Evolutionary conservation across 371 early-diverging fungal genomes (phyloP), one percentile per base, ranked within the genome.

Genomic region (Zopfochytrium polystomum): DNA sequence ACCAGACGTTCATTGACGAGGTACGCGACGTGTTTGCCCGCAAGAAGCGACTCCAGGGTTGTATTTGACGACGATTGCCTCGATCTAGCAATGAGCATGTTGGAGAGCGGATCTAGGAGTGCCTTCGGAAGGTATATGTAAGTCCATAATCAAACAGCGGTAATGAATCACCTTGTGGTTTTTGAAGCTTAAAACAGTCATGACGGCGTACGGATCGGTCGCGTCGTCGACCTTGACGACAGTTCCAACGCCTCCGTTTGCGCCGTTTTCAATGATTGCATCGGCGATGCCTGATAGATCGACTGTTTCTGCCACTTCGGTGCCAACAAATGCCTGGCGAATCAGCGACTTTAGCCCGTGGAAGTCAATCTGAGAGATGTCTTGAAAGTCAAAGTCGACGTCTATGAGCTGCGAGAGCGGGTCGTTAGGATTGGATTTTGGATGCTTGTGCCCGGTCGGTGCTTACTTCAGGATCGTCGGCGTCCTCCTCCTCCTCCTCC

Each of bases 301-400:
- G 45, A 94, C 80, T 26, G 81, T 67, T 33, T 89, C 90, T 5
- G 86, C 77, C 11, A 38, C 11, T 71, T 96, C 95, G 48, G 86
- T 80, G 22, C 85, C 85, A 23, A 58, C 31, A 57, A 96, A 92
- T 9, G 87, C 72, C 55, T 89, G 88, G 23, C 63, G 71, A 13
- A 96, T 61, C 7, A 98, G 80, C 29, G 86, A 84, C 72, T 96
- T 96, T 57, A 95, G 74, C 11, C 93, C 90, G 64, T 95, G 95
- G 65, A 87, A 98, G 76, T 98, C 98, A 23, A 84, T 81, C 48
- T 85, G 83, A 57, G 87, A 83, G 20, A 91, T 90, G 55, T 91
- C 91, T 75, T 87, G 92, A 70, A 96, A 98, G 67, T 95, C 96
- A 69, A 96, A 96, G 63, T 95, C 93, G 13, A 96, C 92, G 59